Evolutionary conservation across 129 eudicot species (phyloP), one percentile per base, ranked within the genome.

Genomic region (Erigeron canadensis): DNA sequence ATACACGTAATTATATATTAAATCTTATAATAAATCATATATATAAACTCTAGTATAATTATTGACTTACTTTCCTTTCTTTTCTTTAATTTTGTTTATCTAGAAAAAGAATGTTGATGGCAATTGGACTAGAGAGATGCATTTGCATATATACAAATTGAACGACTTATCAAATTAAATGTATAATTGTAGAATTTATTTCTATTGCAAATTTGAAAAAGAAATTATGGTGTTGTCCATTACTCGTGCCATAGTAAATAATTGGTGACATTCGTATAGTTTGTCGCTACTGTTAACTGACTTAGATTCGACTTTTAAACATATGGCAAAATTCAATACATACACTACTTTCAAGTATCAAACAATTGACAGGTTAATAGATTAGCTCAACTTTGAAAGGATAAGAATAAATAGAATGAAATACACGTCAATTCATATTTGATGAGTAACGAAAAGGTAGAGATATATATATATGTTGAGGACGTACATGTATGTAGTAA

Each of bases 231-330:
- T 22, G 4, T 23, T 65, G 40, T 65, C 45, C 40, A 42, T 54
- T 65, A 38, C 15, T 10, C 28, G 19, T 15, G 68, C 28, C 18
- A 43, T 55, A 17, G 22, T 66, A 45, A n/a, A 55, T 43, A 65
- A 55, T 10, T 65, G 73, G 58, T 65, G 47, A 54, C 39, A 54
- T 43, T 38, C 59, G 59, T 75, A 75, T 66, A 66, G 19, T 54
- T 75, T 74, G 78, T 74, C 58, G 15, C 13, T 74, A 17, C 38
- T 41, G 28, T 54, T 63, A 50, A 41, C 51, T 17, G 37, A 63
- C 56, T 53, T 75, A 54, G 6, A 7, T 50, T 50, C 34, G 1
- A 58, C 18, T 51, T 7, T 10, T 43, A 15, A 8, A 72, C 64
- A 13, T 22, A 63, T 74, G 78, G 1, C 71, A 61, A 63, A 74